Evolutionary conservation across 2,329 filamentous ascomycete genomes (phyloP), one percentile per base, ranked within the genome.

Genomic region (Teratosphaeria viscida): DNA sequence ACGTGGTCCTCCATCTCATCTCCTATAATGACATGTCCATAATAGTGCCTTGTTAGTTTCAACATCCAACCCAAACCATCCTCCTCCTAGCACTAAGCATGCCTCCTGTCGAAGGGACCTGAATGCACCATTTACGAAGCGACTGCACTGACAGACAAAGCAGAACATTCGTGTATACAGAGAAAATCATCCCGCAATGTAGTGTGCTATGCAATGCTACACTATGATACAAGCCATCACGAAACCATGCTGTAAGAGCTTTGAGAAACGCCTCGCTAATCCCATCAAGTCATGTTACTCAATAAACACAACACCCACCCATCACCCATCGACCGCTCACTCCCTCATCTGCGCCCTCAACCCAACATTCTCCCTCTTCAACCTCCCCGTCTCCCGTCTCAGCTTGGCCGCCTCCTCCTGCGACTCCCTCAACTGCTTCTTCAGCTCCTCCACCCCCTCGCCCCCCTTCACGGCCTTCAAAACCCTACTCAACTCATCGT

Each of bases 401-500:
- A 91, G 75, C 65, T 85, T 82, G 29, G 84, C 85, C 59, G 85
- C 82, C 74, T 96, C 92, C 62, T 95, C 91, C 65, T 88, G 81
- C 57, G 84, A 81, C 64, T 90, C 88, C 65, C 83, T 86, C 61
- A 96, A 72, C 70, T 85, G 84, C 39, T 76, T 76, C 69, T 91
- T 81, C 61, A 96, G 75, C 67, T 92, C 89, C 67, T 91, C 88
- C 67, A 89, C 88, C 11, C 89, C 90, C 52, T 90, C 87, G 55
- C 88, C 87, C 3, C 84, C 83, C 65, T 84, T 85, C 55, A 94
- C 80, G 49, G 87, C 89, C 72, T 85, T 87, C 52, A 91, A 80
- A 61, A 96, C 89, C 77, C 88, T 90, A 66, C 84, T 87, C 55
- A 97, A 77, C 75, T 96, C 92, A n/a, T 85, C 83, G 68, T 96